Evolutionary conservation across 2,329 filamentous ascomycete genomes (phyloP), one percentile per base, ranked within the genome.

Genomic region (Cytospora mali): DNA sequence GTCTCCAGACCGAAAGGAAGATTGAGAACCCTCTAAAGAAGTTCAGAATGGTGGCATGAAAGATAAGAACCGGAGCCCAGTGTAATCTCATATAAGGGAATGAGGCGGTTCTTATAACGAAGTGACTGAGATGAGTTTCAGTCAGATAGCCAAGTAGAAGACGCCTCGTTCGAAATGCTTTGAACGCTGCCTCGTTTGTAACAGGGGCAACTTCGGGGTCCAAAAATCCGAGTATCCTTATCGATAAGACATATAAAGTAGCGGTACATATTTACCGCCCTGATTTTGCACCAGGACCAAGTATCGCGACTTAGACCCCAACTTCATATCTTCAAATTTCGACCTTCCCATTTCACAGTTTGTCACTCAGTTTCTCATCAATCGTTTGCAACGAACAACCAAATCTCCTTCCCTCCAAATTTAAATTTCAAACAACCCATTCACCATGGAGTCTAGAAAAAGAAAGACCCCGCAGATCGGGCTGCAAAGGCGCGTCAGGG

Each of bases 401-500:
- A 46, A 21, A n/a, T n/a, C n/a, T n/a, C n/a, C n/a, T n/a, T n/a
- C 13, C 6, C 35, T 28, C 21, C 39, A 10, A 14, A 39, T 16
- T 27, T 14, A 21, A 56, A 42, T 61, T 4, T 1, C 28, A 53
- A 55, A 50, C 18, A 54, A 50, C 21, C 42, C 28, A 29, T 14
- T 31, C 6, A 67, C 25, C 27, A 78, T 79, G 77, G 67, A 74
- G 1, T 65, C 72, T 0, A 76, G 76, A 64, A 76, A 77, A 67
- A 76, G 82, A 48, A 82, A 80, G 68, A 58, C 72, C 3, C 72
- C 75, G 1, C 70, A 72, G 0, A 48, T 70, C 7, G 75, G 73
- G 13, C 70, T 80, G 2, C 75, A 79, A 64, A 74, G 79, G 61
- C 75, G 79, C 49, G 80, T 82, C 1, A 77, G 77, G 39, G 74